Evolutionary conservation across 2,329 filamentous ascomycete species (phyloP), one percentile per base, ranked within the genome.

Genomic region (Aureobasidium subglaciale): DNA sequence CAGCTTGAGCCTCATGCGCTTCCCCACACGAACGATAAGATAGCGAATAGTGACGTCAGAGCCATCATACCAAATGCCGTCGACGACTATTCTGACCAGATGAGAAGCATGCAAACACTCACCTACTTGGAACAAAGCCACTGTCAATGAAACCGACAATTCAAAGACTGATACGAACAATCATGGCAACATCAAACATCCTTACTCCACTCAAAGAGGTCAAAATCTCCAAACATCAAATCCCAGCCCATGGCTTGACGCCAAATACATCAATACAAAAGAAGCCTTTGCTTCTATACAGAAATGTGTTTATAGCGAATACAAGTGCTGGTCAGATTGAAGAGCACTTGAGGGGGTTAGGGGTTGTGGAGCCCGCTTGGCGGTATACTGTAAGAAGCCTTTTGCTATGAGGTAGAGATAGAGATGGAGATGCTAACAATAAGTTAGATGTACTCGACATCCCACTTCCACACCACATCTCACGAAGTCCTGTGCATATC

Each of bases 251-350:
- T 67, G 66, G 69, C 24, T 70, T 74, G 5, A 75, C 82, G 32
- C 84, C 85, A 18, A 88, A 88, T 66, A 85, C 83, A 35, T 81
- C 79, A 5, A 76, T 85, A 55, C 80, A 83, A 63, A 70, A 77
- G 55, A 82, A 82, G 59, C 84, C 84, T 0, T 75, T 88, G 24
- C 65, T 86, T 41, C 82, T 87, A 65, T 88, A 88, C 69, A 83
- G 84, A 64, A 72, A 70, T 13, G 80, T 75, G 32, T 86, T 87
- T 61, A 62, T 69, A 3, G 63, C 64, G 5, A 59, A 57, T 3
- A 65, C 70, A 15, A 72, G 75, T 4, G 70, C 81, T 3, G 72
- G 75, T 2, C 64, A 72, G 1, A 78, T 87, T 45, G 80, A 85
- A 63, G 64, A 73, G 0, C 83, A 84, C 59, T 74, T 88, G 5